Percentiles rank a stretch among this genome's conserved stretches.
Evolutionary conservation across 305 asterid species (phyloP).

Genomic region (Solanum hybrid): DNA sequence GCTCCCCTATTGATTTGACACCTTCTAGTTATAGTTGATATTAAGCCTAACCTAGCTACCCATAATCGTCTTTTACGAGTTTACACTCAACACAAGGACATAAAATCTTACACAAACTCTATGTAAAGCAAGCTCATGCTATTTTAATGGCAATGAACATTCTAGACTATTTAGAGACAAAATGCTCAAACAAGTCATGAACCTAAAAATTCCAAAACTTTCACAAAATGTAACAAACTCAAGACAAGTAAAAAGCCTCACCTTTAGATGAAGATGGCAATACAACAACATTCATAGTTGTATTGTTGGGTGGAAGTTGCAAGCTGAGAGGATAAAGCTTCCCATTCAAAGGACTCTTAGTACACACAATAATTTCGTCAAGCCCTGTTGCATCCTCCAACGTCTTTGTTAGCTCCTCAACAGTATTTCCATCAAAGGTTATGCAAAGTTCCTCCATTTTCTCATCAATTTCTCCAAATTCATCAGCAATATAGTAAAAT

Average conservation of each 20-base stretch:
- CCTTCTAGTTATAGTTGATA: background rate
- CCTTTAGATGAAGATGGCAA: constrained; percentile 58
- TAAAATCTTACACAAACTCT: background rate
- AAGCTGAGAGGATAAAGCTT: constrained; percentile 75
- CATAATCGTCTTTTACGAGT: background rate
- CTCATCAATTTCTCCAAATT: constrained; percentile 54
- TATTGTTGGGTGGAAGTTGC: constrained; percentile 86
- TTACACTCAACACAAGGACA: background rate
- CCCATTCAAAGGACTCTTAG: constrained; percentile 62
- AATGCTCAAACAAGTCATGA: background rate
- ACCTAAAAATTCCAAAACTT: background rate
- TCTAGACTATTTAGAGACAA: background rate
- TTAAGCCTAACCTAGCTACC: background rate
- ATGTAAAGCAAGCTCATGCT: background rate
- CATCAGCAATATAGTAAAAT: constrained; percentile 57
- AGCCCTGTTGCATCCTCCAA: constrained; percentile 59
- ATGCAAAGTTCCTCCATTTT: constrained; percentile 51
- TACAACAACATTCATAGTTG: constrained; percentile 58
- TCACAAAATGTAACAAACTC: background rate
- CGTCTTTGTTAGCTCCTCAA: constrained; percentile 46
- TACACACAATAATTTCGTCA: constrained; percentile 49
- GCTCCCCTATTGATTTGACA: background rate
- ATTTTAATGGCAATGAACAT: background rate
- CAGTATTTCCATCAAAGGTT: constrained; percentile 58
- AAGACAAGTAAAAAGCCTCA: constrained; percentile 7